Base-by-base conservation (phyloP, 495 filamentous ascomycete genomes). In the Hypoxylon trugodes region DNA sequence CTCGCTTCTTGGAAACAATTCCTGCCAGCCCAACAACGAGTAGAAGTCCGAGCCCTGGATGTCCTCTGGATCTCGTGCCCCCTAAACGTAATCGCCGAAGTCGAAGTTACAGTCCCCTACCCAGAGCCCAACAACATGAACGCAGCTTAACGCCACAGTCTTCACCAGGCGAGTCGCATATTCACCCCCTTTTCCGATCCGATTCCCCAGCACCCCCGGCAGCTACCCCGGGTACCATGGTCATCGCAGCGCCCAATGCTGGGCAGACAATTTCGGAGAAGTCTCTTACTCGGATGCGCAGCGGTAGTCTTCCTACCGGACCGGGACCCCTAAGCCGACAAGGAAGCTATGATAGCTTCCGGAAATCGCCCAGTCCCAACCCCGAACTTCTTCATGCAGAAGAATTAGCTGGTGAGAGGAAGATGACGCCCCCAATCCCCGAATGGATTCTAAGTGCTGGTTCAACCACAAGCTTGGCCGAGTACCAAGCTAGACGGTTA, bases 161-260 rank as follows among this genome's bases (percentile, higher is more conserved):
- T 4, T 74, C 71, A 0, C 68, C 79, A 28, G 82, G 81, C 69
- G 89, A 95, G 71, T 82, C 87, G 10, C 85, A 93, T 68, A 95
- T 96, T 55, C 92, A 96, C 69, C 92, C 92, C 1, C 82, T 96
- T 8, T 95, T 96, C 75, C 84, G 92, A 50, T 86, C 87, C 1
- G 87, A 87, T 62, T 91, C 86, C 37, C 89, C 90, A 0, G 84
- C 80, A 0, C 89, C 89, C 7, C 88, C 89, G 0, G 81, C 82
- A 5, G 82, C 84, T 0, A 87, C 86, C 0, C 83, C 87, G 0
- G 88, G 88, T 0, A 96, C 90, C 0, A 77, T 86, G 16, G 86
- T 96, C 30, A 81, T 84, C 5, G 91, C 89, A 6, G 85, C 88
- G 1, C 90, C 90, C 1, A 82, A 86, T 22, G 88, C 87, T 0